Base-by-base conservation (phyloP, 441 rosid genomes). In the Manihot esculenta region DNA sequence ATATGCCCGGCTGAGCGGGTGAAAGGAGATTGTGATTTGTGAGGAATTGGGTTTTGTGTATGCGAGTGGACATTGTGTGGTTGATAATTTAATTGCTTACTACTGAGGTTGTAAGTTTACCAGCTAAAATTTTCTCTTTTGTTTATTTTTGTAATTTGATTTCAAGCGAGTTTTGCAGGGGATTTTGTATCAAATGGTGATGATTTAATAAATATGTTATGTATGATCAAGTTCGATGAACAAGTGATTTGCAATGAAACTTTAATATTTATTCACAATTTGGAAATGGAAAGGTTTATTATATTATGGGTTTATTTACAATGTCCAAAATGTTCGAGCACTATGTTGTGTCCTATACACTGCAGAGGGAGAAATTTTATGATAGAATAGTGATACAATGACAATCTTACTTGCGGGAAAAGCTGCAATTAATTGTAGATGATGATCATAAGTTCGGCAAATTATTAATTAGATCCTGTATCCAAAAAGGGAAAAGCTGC, bases 191-290 rank as follows among this genome's bases (percentile, higher is more conserved):
- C n/a, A n/a, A n/a, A n/a, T 5, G 38, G 26, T 38, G 23, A 61
- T 38, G 23, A 61, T 51, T 23, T 53, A 21, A 70, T 44, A 23
- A 63, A 62, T 38, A 54, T 68, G 5, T 5, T 45, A 64, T 53
- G 53, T 10, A 66, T 66, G 48, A 35, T 35, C 60, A 53, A 17
- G 30, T 51, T 35, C 60, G 38, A 17, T 35, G 9, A n/a, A 33
- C 20, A 5, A 8, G 11, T 53, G 17, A 55, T 27, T 20, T 62
- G 27, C 49, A 13, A 21, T 62, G 47, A 35, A 18, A 20, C 42
- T 62, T 45, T 48, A 3, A 15, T 24, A 12, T 26, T 17, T 17
- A 9, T 10, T 26, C 18, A 17, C 42, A 48, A 14, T 24, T 64
- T 42, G 27, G 44, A 45, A 24, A 17, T 4, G 7, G 35, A 30